These are phyloP conservation scores for Diaporthe amygdali DNA, from an alignment of 2,329 filamentous ascomycete genomes.

Conservation along the genomic window DNA sequence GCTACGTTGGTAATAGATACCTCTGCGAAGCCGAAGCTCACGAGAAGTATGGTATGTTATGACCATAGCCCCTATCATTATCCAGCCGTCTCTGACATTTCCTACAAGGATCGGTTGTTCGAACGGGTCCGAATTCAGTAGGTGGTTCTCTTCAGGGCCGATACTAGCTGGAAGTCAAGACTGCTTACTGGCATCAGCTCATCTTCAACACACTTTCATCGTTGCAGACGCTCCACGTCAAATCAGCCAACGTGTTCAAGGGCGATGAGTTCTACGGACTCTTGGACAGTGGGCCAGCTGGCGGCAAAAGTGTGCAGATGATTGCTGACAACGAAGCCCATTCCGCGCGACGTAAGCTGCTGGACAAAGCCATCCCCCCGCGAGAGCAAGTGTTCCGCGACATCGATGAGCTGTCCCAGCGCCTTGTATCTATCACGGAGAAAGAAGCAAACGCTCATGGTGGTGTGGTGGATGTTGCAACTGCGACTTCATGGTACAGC, in stretches of 20 bases:
- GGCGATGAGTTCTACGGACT: conserved; percentile 1
- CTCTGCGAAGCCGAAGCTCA: neutral
- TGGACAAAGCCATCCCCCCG: neutral
- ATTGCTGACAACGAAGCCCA: neutral
- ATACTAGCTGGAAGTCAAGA: too few species aligned
- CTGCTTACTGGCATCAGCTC: neutral
- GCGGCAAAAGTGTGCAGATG: neutral
- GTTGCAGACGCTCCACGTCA: neutral
- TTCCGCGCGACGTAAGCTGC: neutral
- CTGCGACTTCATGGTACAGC: neutral
- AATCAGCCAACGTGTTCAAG: neutral
- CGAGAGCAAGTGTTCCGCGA: neutral
- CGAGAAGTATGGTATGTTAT: neutral
- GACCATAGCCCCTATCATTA: fast-evolving
- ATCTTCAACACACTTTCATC: conserved; percentile 4
- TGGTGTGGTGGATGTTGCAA: neutral
- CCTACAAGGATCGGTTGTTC: neutral
- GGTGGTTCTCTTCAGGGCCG: neutral
- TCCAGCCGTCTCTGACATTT: fast-evolving
- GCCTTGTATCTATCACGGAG: neutral
- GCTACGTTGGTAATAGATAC: neutral
- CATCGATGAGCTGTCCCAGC: neutral
- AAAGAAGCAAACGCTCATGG: neutral
- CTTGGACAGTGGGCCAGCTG: neutral
- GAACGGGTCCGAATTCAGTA: neutral